Base-by-base conservation (phyloP, 1,139 yeast genomes). In the Saccharomyces hybrid region DNA sequence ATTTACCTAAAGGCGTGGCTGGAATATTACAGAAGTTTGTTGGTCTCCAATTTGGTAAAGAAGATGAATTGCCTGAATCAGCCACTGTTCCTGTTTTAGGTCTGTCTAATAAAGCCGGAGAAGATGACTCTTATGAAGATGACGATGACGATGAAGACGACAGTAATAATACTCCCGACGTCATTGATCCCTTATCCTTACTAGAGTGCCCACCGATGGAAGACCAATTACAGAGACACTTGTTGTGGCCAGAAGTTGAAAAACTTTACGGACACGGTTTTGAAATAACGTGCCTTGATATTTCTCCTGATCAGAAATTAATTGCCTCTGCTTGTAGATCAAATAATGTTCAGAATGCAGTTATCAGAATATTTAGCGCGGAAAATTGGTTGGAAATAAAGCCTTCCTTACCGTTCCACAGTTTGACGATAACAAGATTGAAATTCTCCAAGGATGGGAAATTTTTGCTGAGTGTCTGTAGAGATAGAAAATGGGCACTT, bases 261-360 rank as follows among this genome's bases (percentile, higher is more conserved):
- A 95, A 95, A 69, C 73, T 95, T 51, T 95, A 93, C 66, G 99
- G 99, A 0, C 99, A 95, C 70, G 99, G 99, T 13, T 95, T 90
- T 71, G 99, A 95, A 70, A 83, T 91, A 50, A 82, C 90, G 0
- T 79, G 95, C 48, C 78, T 91, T 52, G 95, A 88, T 53, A 79
- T 84, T 0, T 80, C 88, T 3, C 83, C 85, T 13, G 83, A 80
- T 63, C 80, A 82, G 13, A 70, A 72, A 41, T 70, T 86, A 32
- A 78, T 91, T 50, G 97, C 96, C 1, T 83, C 96, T 8, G 88
- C 97, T n/a, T 93, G 98, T 74, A 81, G 84, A 58, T 91, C 98
- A 8, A 93, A 93, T 68, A 81, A 83, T 6, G 79, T 82, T 34
- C 83, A 82, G 59, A 97, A 93, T 71, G 96, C 98, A 0, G 95